Conservation (phyloP, 768 basidiomycete species). For the Megacollybia marginata region DNA sequence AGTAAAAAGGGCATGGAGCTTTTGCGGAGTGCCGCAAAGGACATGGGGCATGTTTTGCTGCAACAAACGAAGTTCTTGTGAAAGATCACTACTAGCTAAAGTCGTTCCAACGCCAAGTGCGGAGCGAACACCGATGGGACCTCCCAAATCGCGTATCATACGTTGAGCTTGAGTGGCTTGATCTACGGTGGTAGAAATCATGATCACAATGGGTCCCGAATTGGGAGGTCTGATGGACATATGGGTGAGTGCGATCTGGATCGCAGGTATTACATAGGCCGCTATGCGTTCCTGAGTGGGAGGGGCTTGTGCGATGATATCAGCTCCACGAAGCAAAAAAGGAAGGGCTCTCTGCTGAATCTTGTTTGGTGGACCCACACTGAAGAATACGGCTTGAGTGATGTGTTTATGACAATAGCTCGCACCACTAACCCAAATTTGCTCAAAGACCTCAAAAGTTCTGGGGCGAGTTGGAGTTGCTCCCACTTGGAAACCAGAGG, state of each 20-base stretch:
- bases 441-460: conserved; percentile 78
- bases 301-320: conserved; percentile 98
- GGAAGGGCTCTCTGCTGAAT: conserved; percentile 96
- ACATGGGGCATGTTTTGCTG: conserved; percentile 93
- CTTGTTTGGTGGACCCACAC: conserved; percentile 97
- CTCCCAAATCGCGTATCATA: conserved; percentile 91
- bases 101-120: conserved; percentile 82
- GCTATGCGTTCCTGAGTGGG: conserved; percentile 98
- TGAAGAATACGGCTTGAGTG: conserved; percentile 21
- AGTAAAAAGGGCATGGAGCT: conserved; percentile 87
- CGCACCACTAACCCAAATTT: conserved; percentile 79
- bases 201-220: conserved; percentile 81
- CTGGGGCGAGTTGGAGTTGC: conserved; percentile 77
- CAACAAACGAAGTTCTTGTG: conserved; percentile 73
- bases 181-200: conserved; percentile 97
- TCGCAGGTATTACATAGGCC: conserved; percentile 90
- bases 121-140: conserved; percentile 86
- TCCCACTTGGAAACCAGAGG: conserved; percentile 95
- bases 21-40: conserved; percentile 95
- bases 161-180: conserved; percentile 96
- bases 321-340: conserved; percentile 87
- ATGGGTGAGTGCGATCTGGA: conserved; percentile 71
- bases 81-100: conserved; percentile 50
- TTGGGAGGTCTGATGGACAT: conserved; percentile 47
- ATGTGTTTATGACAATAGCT: background rate